A percentile compares a stretch with the other conserved stretches of the same genome.
phyloP scores from a whole-genome alignment of 345 rosid genomes.

The Erucastrum elatum region DNA sequence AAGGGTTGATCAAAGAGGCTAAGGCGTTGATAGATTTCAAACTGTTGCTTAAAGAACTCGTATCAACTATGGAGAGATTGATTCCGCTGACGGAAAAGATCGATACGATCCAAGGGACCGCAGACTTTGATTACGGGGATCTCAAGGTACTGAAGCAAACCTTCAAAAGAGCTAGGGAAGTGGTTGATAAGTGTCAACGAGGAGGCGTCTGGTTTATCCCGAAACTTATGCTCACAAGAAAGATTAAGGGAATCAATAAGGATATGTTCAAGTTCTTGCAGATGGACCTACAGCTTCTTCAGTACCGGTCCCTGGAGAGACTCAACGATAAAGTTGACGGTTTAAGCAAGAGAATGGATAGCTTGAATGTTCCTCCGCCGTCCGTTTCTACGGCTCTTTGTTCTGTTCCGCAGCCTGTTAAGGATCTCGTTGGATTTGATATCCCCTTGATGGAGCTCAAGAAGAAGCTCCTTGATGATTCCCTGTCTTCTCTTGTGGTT shows the following conservation, averaged over 20 bases:
- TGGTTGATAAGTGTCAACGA: conserved; percentile 26
- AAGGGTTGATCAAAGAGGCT: background rate
- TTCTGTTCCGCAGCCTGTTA: too few species aligned
- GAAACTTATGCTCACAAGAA: background rate
- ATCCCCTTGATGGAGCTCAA: conserved; percentile 44
- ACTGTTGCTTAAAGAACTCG: conserved; percentile 16
- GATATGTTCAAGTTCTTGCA: background rate
- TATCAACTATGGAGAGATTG: conserved; percentile 20
- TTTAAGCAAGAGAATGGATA: too few species aligned
- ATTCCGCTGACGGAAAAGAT: background rate
- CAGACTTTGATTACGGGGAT: conserved; percentile 2
- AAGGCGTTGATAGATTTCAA: conserved; percentile 13
- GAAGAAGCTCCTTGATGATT: conserved; percentile 36
- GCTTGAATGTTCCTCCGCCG: too few species aligned
- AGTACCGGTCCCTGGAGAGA: background rate
- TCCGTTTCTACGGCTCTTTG: too few species aligned
- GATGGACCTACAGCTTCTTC: background rate
- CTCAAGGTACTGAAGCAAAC: background rate
- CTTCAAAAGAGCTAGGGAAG: conserved; percentile 11
- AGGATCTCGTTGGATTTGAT: too few species aligned
- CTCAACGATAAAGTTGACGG: too few species aligned
- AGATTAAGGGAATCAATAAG: background rate
- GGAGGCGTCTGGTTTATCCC: background rate
- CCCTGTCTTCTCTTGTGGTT: conserved; percentile 32
- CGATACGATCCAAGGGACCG: background rate